These are phyloP conservation scores for Sordaria brevicollis DNA, from an alignment of 495 filamentous ascomycete species.

Conservation along the genomic window DNA sequence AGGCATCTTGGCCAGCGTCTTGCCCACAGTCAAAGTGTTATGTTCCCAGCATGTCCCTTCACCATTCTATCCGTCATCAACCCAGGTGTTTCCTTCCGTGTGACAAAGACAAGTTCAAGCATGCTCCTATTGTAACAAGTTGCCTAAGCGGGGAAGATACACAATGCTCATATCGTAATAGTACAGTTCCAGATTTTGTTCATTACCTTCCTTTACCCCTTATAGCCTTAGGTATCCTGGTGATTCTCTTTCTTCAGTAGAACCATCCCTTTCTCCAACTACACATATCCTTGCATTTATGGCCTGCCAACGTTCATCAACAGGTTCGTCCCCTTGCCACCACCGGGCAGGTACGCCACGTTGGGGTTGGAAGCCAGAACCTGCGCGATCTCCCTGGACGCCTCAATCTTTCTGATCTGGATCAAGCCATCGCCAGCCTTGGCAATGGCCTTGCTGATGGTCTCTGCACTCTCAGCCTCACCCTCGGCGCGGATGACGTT, in stretches of 20 bases:
- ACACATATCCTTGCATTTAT: conserved; percentile 8
- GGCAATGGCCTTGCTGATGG: conserved; percentile 83
- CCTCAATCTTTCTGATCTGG: conserved; percentile 93
- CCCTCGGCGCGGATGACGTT: conserved; percentile 97
- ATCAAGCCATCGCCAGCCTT: conserved; percentile 90
- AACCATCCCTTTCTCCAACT: not conserved
- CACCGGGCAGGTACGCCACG: conserved; percentile 86
- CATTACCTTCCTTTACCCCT: conserved; percentile 3
- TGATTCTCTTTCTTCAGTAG: not conserved
- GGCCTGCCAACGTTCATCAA: conserved; percentile 40
- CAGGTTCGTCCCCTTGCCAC: conserved; percentile 54
- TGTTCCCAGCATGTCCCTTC: not conserved
- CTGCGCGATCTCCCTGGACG: conserved; percentile 90
- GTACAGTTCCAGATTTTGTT: conserved; percentile 12
- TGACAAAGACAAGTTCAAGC: not conserved
- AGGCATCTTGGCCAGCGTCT: not conserved
- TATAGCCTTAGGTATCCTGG: not conserved
- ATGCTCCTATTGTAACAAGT: conserved; percentile 1
- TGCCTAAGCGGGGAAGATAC: conserved; percentile 19
- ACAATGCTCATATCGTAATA: conserved; percentile 18
- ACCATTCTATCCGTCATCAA: not conserved
- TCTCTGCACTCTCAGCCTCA: conserved; percentile 91
- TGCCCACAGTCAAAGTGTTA: not conserved
- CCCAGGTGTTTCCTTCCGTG: not conserved
- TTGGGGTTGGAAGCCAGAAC: conserved; percentile 86